Conservation (phyloP, 106 monocot species). For the Dendrobium catenatum region DNA sequence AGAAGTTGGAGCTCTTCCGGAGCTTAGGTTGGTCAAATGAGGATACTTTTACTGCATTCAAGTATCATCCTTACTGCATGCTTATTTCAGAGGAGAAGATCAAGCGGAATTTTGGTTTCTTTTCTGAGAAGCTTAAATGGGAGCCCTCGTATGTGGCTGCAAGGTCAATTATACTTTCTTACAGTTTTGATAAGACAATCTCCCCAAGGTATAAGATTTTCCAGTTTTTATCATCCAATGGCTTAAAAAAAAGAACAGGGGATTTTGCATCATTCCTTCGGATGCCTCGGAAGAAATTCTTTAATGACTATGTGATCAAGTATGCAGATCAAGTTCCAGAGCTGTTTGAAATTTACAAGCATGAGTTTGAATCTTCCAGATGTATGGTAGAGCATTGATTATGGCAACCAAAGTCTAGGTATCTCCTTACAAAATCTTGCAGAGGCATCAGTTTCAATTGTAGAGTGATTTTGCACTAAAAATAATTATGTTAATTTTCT, state of each 20-base stretch:
- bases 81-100: slow-evolving; percentile 15
- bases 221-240: slow-evolving; percentile 14
- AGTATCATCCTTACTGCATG: slow-evolving; percentile 20
- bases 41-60: slow-evolving; percentile 11
- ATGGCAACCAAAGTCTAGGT: no score
- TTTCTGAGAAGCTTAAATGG: slow-evolving; percentile 17
- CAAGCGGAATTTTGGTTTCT: slow-evolving; percentile 17
- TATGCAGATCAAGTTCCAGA: slow-evolving; percentile 18
- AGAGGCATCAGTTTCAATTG: no score
- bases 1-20: slow-evolving; percentile 17
- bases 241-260: not conserved
- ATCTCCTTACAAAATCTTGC: no score
- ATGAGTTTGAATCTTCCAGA: not conserved
- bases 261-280: slow-evolving; percentile 3
- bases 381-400: not conserved
- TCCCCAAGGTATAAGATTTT: slow-evolving; percentile 37
- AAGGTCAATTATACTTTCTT: slow-evolving; percentile 19
- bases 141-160: not conserved
- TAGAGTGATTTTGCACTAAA: no score
- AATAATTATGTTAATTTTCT: no score
- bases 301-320: slow-evolving; percentile 22
- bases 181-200: slow-evolving; percentile 40
- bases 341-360: not conserved
- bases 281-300: slow-evolving; percentile 9
- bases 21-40: slow-evolving; percentile 25